Evolutionary conservation across 2,329 filamentous ascomycete genomes (phyloP).

Genomic region (Alternaria sp.): DNA sequence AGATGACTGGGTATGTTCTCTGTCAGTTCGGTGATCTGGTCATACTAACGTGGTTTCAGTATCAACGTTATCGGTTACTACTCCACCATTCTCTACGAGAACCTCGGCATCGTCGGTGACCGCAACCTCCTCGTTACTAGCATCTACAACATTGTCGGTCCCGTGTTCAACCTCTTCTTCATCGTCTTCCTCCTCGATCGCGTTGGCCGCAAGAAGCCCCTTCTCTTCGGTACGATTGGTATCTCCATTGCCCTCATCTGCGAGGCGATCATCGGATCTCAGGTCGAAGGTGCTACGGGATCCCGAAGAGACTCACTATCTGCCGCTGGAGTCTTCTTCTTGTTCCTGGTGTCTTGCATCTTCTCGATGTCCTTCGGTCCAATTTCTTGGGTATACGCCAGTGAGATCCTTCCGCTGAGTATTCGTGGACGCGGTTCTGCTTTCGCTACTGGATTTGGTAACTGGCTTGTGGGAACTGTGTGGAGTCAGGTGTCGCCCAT

Average conservation of each 20-base stretch:
- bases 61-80: conserved; percentile 68
- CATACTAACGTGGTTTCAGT: conserved; percentile 25
- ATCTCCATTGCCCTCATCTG: conserved; percentile 65
- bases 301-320: conserved; percentile 54
- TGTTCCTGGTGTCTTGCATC: conserved; percentile 59
- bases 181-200: conserved; percentile 63
- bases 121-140: conserved; percentile 62
- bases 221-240: conserved; percentile 60
- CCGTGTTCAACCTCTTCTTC: conserved; percentile 64
- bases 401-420: conserved; percentile 68
- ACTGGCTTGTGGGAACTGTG: conserved; percentile 65
- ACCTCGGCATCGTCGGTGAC: conserved; percentile 63
- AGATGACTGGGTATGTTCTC: conserved; percentile 60
- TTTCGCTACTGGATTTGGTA: conserved; percentile 64
- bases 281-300: conserved; percentile 37
- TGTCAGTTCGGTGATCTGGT: neutral
- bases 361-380: conserved; percentile 45
- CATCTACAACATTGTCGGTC: conserved; percentile 67
- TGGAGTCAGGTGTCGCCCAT: conserved; percentile 65
- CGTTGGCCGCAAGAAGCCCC: conserved; percentile 58
- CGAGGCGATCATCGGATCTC: conserved; percentile 62
- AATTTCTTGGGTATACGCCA: conserved; percentile 67
- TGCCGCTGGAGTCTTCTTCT: conserved; percentile 68
- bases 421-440: conserved; percentile 66
- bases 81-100: conserved; percentile 64